Conservation (phyloP, 202 grass and related monocot genomes). For the Dendrocalamus latiflorus region DNA sequence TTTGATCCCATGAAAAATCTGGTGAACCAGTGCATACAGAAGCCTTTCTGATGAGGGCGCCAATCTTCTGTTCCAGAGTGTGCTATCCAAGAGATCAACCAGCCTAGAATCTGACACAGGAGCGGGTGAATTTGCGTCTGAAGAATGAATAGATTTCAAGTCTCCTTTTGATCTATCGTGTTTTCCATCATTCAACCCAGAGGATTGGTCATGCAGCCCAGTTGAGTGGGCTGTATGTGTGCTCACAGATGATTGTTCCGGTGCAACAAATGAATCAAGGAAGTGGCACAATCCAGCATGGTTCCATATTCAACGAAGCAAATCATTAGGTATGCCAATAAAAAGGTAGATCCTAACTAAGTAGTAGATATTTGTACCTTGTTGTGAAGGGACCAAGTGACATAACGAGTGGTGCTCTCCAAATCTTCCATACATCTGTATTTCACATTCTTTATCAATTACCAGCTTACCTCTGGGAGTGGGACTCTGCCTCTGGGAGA, state of each 20-base stretch:
- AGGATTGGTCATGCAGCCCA: conserved; percentile 36
- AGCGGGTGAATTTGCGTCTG: conserved; percentile 40
- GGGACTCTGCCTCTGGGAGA: too few relatives aligned
- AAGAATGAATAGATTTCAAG: conserved; percentile 42
- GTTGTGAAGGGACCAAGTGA: conserved; percentile 97
- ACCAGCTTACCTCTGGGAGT: too few relatives aligned
- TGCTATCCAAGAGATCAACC: conserved; percentile 81
- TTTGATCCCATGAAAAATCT: too few relatives aligned
- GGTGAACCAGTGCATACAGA: too few relatives aligned
- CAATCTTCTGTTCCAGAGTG: too few relatives aligned
- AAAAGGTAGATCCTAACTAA: background rate
- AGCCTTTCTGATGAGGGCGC: too few relatives aligned
- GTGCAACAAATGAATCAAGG: conserved; percentile 70
- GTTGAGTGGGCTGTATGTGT: conserved; percentile 23
- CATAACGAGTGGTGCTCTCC: conserved; percentile 87
- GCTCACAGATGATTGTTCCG: conserved; percentile 40
- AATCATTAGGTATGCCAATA: conserved; percentile 10
- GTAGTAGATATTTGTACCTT: conserved; percentile 45
- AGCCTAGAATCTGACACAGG: conserved; percentile 51
- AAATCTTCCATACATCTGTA: conserved; percentile 95
- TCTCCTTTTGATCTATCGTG: conserved; percentile 53
- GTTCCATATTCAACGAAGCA: conserved; percentile 44
- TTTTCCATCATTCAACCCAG: conserved; percentile 39
- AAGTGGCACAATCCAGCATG: conserved; percentile 72
- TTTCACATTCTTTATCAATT: too few relatives aligned